These are phyloP conservation scores for Neoscytalidium dimidiatum DNA, from an alignment of 2,329 filamentous ascomycete genomes.

Conservation along the genomic window DNA sequence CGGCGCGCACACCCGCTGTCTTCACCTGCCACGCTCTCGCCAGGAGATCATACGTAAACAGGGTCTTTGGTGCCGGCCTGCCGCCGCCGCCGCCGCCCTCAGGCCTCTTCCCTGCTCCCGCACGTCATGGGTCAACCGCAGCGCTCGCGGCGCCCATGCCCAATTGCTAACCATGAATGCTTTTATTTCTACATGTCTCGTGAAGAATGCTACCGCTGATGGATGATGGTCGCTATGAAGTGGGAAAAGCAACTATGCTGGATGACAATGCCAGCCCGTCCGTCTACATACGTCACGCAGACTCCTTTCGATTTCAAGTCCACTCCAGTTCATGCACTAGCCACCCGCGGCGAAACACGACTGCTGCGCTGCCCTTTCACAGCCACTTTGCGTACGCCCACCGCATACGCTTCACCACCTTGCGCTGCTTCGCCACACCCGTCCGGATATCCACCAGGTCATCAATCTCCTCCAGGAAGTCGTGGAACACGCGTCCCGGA, in stretches of 20 bases:
- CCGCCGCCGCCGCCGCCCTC: neutral
- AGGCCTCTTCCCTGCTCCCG: conserved; percentile 12
- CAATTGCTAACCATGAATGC: neutral
- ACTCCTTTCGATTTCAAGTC: neutral
- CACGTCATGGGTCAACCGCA: neutral
- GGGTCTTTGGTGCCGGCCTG: neutral
- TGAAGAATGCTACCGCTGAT: neutral
- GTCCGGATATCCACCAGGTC: conserved; percentile 80
- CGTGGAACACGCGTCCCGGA: conserved; percentile 72
- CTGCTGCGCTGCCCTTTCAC: neutral
- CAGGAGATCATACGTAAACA: neutral
- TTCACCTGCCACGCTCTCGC: neutral
- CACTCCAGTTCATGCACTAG: neutral
- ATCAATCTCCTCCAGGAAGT: conserved; percentile 85
- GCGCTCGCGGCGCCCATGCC: neutral
- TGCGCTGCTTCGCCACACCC: conserved; percentile 75
- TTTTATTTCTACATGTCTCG: neutral
- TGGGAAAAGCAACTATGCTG: neutral
- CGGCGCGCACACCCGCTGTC: neutral
- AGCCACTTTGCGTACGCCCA: conserved; percentile 88
- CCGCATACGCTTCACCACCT: conserved; percentile 77
- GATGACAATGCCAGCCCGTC: neutral
- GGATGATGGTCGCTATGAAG: neutral
- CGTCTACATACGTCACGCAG: neutral
- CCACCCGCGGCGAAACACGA: neutral